phyloP scores from a whole-genome alignment of 2,329 filamentous ascomycete genomes.

The Verticillium klebahnii region DNA sequence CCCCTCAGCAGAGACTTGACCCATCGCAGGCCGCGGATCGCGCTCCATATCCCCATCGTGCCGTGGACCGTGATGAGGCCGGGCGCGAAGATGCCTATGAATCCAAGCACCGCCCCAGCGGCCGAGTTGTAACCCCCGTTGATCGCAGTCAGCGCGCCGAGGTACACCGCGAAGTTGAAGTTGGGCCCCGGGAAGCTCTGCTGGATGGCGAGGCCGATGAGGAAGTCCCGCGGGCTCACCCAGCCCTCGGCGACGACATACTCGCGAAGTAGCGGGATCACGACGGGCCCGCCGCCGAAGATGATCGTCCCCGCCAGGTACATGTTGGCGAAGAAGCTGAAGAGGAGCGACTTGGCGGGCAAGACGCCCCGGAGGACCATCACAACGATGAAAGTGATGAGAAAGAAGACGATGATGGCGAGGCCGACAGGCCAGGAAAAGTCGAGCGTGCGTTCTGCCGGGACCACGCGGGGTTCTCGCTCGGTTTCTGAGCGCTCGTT shows the following conservation, averaged over 20 bases:
- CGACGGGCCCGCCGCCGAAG: slow-evolving; percentile 60
- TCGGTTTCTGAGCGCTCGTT: background rate
- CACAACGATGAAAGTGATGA: slow-evolving; percentile 50
- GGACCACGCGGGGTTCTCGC: slow-evolving; percentile 23
- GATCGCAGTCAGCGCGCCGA: slow-evolving; percentile 45
- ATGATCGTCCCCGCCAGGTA: slow-evolving; percentile 69
- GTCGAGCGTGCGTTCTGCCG: slow-evolving; percentile 25
- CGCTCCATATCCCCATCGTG: slow-evolving; percentile 51
- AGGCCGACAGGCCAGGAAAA: slow-evolving; percentile 42
- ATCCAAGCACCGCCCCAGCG: slow-evolving; percentile 46
- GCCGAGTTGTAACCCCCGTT: slow-evolving; percentile 29
- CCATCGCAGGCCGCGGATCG: slow-evolving; percentile 37
- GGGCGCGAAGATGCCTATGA: slow-evolving; percentile 47
- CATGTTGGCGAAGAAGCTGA: slow-evolving; percentile 65
- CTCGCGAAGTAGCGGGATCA: slow-evolving; percentile 58
- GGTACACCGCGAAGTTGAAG: slow-evolving; percentile 47
- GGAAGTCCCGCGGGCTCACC: slow-evolving; percentile 66
- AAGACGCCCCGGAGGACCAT: slow-evolving; percentile 45
- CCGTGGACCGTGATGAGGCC: slow-evolving; percentile 45
- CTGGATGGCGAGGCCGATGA: slow-evolving; percentile 67
- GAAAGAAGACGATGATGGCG: slow-evolving; percentile 40
- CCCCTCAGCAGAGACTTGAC: slow-evolving; percentile 48
- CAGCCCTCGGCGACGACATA: slow-evolving; percentile 64
- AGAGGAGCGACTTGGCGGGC: slow-evolving; percentile 32
- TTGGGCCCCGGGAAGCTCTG: slow-evolving; percentile 58